A percentile compares a stretch with the other conserved stretches of the same genome.
Evolutionary conservation across 2,329 filamentous ascomycete species (phyloP).

Genomic region (Ceratocystiopsis brevicomis): DNA sequence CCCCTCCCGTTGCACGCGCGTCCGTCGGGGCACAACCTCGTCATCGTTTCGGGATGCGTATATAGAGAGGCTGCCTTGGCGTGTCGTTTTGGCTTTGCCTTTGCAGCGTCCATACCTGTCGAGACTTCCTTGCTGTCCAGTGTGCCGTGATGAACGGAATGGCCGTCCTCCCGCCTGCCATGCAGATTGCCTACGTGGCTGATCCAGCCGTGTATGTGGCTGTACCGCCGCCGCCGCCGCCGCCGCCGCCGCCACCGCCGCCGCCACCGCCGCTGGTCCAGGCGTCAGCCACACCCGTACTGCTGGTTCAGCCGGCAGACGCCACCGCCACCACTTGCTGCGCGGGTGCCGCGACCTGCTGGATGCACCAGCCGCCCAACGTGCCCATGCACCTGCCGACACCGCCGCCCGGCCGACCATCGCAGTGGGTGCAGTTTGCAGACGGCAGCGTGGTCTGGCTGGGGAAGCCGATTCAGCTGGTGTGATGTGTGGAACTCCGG

Average conservation of each 20-base stretch:
- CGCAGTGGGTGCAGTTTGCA: slow-evolving; percentile 5
- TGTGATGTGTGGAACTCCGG: too few relatives aligned
- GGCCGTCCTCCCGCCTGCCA: not conserved
- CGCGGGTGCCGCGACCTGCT: slow-evolving; percentile 1
- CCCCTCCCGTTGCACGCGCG: too few relatives aligned
- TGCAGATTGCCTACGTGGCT: not conserved
- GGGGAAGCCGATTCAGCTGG: not conserved
- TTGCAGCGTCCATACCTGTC: too few relatives aligned
- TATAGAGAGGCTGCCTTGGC: too few relatives aligned
- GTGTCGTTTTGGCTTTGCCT: too few relatives aligned
- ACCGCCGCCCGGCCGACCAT: slow-evolving; percentile 3
- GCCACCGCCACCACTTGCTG: not conserved
- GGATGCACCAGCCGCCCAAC: slow-evolving; percentile 5
- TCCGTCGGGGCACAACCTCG: too few relatives aligned
- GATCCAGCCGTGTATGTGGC: not conserved
- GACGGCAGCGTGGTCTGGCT: slow-evolving; percentile 2
- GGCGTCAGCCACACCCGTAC: too few relatives aligned
- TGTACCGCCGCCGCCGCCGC: not conserved
- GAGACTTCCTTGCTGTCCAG: too few relatives aligned
- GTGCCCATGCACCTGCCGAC: slow-evolving; percentile 1
- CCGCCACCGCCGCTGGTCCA: not conserved
- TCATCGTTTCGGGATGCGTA: not conserved
- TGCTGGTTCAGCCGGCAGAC: too few relatives aligned
- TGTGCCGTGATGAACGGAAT: too few relatives aligned
- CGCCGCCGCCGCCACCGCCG: too few relatives aligned